These are phyloP conservation scores for Glutinoglossum americanum DNA, from an alignment of 495 filamentous ascomycete species.

Conservation along the genomic window DNA sequence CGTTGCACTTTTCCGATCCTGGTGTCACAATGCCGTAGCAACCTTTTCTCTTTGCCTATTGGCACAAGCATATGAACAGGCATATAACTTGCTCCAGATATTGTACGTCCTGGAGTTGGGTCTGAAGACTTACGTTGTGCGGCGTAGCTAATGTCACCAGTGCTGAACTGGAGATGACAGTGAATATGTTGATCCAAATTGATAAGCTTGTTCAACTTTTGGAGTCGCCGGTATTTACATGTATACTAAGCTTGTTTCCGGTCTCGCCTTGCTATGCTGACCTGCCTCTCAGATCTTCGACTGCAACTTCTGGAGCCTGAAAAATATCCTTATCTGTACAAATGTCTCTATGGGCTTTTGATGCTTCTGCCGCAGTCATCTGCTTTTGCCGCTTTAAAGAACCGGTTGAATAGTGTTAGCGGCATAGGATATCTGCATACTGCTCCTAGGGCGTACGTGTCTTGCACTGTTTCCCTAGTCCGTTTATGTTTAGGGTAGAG, in stretches of 20 bases:
- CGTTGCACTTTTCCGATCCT: conserved; percentile 78
- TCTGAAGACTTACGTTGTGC: neutral
- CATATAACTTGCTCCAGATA: conserved; percentile 87
- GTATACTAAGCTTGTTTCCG: conserved; percentile 21
- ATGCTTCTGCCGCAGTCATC: conserved; percentile 97
- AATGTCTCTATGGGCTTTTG: conserved; percentile 89
- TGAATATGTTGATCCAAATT: conserved; percentile 96
- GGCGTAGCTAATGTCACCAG: conserved; percentile 29
- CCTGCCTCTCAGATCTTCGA: conserved; percentile 44
- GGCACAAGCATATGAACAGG: conserved; percentile 96
- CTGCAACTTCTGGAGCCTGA: conserved; percentile 97
- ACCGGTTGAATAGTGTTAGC: conserved; percentile 87
- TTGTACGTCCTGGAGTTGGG: conserved; percentile 40
- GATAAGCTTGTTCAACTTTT: conserved; percentile 96
- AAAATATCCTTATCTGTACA: conserved; percentile 88
- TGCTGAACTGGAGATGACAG: conserved; percentile 95
- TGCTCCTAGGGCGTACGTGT: conserved; percentile 56
- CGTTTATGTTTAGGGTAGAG: conserved; percentile 16
- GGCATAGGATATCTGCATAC: conserved; percentile 90
- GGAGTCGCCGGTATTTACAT: conserved; percentile 95
- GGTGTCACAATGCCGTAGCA: conserved; percentile 97
- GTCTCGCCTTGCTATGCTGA: neutral
- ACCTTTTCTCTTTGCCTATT: conserved; percentile 92
- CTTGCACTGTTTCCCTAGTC: conserved; percentile 2
- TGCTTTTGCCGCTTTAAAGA: conserved; percentile 91